Percentiles rank a stretch among this genome's conserved stretches.
Evolutionary conservation across 805 yeast genomes (phyloP).

Genomic region (Saccharomycopsis sp.): DNA sequence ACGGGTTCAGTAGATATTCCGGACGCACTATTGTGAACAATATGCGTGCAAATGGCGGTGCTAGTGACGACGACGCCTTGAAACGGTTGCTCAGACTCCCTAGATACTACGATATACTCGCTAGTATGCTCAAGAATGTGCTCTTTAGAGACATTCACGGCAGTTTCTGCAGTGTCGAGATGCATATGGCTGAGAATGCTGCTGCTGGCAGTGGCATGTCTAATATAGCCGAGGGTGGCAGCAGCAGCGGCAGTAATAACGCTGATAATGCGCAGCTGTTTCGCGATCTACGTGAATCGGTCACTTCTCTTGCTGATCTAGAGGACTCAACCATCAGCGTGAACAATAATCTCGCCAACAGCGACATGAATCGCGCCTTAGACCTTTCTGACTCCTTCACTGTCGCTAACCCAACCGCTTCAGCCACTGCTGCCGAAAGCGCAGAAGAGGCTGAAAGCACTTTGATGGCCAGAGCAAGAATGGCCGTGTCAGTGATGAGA

Average conservation of each 20-base stretch:
- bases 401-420: no score
- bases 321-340: not conserved
- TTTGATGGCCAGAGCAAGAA: not conserved
- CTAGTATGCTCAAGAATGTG: conserved; percentile 15
- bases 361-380: not conserved
- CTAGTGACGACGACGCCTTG: not conserved
- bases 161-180: not conserved
- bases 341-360: not conserved
- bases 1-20: not conserved
- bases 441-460: not conserved
- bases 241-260: not conserved
- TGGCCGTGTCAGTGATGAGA: not conserved
- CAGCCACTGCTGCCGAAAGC: not conserved
- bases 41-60: not conserved
- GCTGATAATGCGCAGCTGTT: not conserved
- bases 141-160: conserved; percentile 15
- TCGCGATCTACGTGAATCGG: not conserved
- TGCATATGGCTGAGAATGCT: not conserved
- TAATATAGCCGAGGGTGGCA: not conserved
- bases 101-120: conserved; percentile 7
- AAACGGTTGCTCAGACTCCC: conserved; percentile 3
- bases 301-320: not conserved
- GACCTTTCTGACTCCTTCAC: not conserved
- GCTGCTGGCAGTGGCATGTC: not conserved
- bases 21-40: not conserved